Evolutionary conservation across 2,329 filamentous ascomycete genomes (phyloP).

Genomic region (Xylaria sp.): DNA sequence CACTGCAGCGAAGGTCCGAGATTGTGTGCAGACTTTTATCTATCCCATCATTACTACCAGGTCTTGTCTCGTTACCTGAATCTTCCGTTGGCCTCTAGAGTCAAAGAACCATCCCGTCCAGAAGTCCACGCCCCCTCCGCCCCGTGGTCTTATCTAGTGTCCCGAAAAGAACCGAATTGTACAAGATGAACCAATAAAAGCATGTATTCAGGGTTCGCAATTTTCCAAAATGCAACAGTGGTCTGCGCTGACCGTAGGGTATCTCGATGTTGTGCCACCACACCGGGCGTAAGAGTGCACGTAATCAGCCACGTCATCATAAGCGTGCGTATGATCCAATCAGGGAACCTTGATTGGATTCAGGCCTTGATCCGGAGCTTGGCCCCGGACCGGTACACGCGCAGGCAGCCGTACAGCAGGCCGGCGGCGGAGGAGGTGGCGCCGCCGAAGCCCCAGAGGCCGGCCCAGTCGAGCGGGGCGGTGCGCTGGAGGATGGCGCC

Average conservation of each 20-base stretch:
- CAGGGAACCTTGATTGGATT: not conserved
- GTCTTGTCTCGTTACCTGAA: conserved; percentile 1
- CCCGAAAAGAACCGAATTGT: not conserved
- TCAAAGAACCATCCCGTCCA: not conserved
- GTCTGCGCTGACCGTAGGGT: not conserved
- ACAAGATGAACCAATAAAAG: not conserved
- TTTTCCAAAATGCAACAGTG: not conserved
- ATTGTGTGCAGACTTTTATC: conserved; percentile 11
- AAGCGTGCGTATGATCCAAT: too few species aligned
- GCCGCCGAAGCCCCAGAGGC: conserved; percentile 38
- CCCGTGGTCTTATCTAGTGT: not conserved
- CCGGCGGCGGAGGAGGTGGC: conserved; percentile 20
- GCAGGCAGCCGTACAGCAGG: conserved; percentile 13
- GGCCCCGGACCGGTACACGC: conserved; percentile 22
- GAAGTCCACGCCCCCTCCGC: not conserved
- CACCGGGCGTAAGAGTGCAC: not conserved
- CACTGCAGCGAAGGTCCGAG: conserved; percentile 10
- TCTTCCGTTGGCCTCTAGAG: not conserved
- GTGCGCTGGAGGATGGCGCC: conserved; percentile 36
- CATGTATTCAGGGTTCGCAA: not conserved
- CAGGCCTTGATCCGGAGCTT: conserved; percentile 21
- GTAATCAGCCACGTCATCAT: not conserved
- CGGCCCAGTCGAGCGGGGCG: conserved; percentile 37
- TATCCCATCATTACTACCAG: conserved; percentile 13
- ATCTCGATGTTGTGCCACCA: not conserved